Evolutionary conservation across 768 basidiomycete species (phyloP), one percentile per base, ranked within the genome.

Genomic region (Tulasnella sp.): DNA sequence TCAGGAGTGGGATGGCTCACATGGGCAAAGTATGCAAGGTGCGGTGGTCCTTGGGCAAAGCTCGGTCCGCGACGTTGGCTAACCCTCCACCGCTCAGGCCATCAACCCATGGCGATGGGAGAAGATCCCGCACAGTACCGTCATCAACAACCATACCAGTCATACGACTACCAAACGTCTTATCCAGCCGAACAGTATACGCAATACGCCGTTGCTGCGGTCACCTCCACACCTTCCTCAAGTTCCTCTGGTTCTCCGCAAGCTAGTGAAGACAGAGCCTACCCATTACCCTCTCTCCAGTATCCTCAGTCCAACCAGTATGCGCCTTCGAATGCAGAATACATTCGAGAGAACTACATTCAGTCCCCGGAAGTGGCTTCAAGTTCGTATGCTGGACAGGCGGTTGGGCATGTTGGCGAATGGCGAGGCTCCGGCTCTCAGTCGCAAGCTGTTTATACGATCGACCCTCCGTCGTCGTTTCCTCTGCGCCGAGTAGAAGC

Each of bases 281-380:
- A 60, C 64, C 3, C 58, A 1, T 60, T 28, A n/a, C 60, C 50
- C 20, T 46, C 54, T n/a, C 31, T 60, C 64, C 64, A 60, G 58
- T 78, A 64, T 34, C 64, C 50, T 28, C 34, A 44, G 18, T 8
- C 42, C 28, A 20, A 42, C 58, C 34, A 78, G 22, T 54, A 54
- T 40, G 22, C 77, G 37, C 48, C 50, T 18, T 20, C 77, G 14
- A 50, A 50, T 24, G 24, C 76, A 34, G 41, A 75, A 42, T 75
- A 75, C 40, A 14, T 75, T 44, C 74, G 46, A 42, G 74, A 75
- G 7, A 75, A 75, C 74, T 44, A 14, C 74, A 42, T 75, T 28
- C 9, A 4, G 5, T 16, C 74, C 18, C 34, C 3, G 46, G 46
- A 75, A n/a, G 74, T 44, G 20, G 41, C 5, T 7, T 75, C 74